Conservation (phyloP, 2,329 filamentous ascomycete species). For the Calcarisporium arbuscula region DNA sequence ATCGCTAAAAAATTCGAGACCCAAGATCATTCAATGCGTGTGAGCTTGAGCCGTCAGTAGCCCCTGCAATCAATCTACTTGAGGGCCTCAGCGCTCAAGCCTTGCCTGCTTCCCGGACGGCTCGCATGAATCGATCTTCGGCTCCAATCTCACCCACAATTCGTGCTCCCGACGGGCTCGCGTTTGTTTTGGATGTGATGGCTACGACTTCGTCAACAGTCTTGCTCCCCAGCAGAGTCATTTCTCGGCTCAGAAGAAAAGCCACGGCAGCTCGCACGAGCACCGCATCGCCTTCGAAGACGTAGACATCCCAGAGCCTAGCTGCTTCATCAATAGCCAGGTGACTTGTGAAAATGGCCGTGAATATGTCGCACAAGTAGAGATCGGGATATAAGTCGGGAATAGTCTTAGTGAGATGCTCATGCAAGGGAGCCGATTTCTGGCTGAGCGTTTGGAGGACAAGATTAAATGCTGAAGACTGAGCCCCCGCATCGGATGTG, state of each 20-base stretch:
- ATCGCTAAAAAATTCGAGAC: no score
- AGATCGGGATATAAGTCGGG: slow-evolving; percentile 38
- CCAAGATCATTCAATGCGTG: slow-evolving; percentile 9
- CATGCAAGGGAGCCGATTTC: slow-evolving; percentile 58
- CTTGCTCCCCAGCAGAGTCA: slow-evolving; percentile 41
- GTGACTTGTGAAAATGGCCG: slow-evolving; percentile 55
- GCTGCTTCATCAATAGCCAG: slow-evolving; percentile 64
- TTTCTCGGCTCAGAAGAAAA: slow-evolving; percentile 50
- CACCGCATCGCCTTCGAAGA: slow-evolving; percentile 72
- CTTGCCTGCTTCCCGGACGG: slow-evolving; percentile 28
- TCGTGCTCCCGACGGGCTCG: slow-evolving; percentile 22
- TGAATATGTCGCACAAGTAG: slow-evolving; percentile 57
- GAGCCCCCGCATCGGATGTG: slow-evolving; percentile 61
- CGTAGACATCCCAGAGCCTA: slow-evolving; percentile 74
- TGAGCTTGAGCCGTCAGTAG: no score
- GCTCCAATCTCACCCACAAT: slow-evolving; percentile 36
- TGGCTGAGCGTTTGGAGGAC: slow-evolving; percentile 59
- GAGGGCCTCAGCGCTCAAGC: slow-evolving; percentile 15
- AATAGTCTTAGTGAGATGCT: slow-evolving; percentile 52
- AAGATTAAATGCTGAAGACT: slow-evolving; percentile 61
- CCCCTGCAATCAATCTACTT: no score
- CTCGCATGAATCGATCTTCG: slow-evolving; percentile 37
- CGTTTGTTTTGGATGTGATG: slow-evolving; percentile 26
- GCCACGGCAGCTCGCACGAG: slow-evolving; percentile 67
- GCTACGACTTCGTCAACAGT: slow-evolving; percentile 36